phyloP scores from a whole-genome alignment of 208 protist species.

The Strigomonas culicis region DNA sequence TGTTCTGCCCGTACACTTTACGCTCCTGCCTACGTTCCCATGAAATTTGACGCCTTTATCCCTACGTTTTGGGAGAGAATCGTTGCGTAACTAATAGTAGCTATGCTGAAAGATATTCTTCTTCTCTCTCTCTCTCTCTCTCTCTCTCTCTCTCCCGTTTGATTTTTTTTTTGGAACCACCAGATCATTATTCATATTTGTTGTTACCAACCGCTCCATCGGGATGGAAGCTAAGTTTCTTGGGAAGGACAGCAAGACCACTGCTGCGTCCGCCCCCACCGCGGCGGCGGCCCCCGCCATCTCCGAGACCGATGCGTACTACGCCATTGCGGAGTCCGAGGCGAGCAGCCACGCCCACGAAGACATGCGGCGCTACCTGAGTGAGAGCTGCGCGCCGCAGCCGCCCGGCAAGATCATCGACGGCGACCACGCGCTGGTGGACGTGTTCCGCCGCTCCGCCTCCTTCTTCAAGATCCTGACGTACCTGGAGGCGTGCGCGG shows the following conservation, averaged over 20 bases:
- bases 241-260: too few species aligned
- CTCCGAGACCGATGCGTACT: too few species aligned
- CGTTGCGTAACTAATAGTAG: not conserved
- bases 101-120: not conserved
- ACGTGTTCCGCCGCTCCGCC: conserved; percentile 49
- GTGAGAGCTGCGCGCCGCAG: not conserved
- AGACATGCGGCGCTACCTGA: not conserved
- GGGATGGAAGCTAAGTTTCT: not conserved
- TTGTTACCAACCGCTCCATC: not conserved
- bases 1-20: too few species aligned
- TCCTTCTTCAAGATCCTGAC: conserved; percentile 66
- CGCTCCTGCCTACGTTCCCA: too few species aligned
- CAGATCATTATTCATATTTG: not conserved
- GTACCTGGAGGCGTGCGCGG: conserved; percentile 58
- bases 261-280: too few species aligned
- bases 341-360: too few species aligned
- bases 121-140: conserved; percentile 2
- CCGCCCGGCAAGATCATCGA: conserved; percentile 60
- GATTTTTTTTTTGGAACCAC: not conserved
- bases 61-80: not conserved
- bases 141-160: not conserved
- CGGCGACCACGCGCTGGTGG: conserved; percentile 57
- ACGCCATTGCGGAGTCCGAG: too few species aligned
- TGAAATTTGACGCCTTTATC: too few species aligned
- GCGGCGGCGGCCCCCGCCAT: too few species aligned